Conservation (phyloP, 169 alveolate genomes). For the Eimeria necatrix region DNA sequence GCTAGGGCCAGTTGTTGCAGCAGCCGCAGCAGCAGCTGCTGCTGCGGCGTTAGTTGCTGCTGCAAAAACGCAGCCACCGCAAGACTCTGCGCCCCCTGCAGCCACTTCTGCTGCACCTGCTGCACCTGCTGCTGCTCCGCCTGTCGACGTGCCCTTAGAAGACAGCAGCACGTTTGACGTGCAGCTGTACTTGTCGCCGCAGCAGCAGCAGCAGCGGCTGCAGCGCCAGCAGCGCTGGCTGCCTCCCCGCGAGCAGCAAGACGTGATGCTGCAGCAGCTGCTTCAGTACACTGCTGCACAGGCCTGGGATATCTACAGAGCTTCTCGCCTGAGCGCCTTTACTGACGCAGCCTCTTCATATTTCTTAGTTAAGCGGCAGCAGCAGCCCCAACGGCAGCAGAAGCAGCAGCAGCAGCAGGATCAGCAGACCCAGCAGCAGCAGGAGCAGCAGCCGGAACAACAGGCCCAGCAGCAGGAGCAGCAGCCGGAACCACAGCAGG, state of each 20-base stretch:
- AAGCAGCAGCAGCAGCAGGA: not conserved
- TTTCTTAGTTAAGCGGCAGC: not conserved
- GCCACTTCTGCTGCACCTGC: not conserved
- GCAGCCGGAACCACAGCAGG: not conserved
- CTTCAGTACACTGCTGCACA: slow-evolving; percentile 26
- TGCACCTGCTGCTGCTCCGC: not conserved
- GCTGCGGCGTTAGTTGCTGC: not conserved
- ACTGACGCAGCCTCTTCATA: not conserved
- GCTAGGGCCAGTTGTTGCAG: not conserved
- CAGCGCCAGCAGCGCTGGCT: not conserved
- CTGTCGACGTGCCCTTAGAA: not conserved
- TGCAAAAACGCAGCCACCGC: not conserved
- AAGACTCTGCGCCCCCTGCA: not conserved
- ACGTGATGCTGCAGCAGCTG: slow-evolving; percentile 6
- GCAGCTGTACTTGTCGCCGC: not conserved
- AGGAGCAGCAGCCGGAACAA: not conserved
- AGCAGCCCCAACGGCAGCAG: not conserved
- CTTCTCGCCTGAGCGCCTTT: not conserved
- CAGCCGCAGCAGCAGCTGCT: not conserved
- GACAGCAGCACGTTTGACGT: slow-evolving; percentile 15
- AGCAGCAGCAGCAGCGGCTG: not conserved
- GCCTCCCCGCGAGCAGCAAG: not conserved
- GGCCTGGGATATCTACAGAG: slow-evolving; percentile 7
- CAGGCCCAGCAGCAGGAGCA: not conserved
- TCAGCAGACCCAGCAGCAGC: not conserved